Percentiles rank a stretch among this genome's conserved stretches.
Conservation (phyloP, 2,329 filamentous ascomycete species). For the Cytospora schulzeri region DNA sequence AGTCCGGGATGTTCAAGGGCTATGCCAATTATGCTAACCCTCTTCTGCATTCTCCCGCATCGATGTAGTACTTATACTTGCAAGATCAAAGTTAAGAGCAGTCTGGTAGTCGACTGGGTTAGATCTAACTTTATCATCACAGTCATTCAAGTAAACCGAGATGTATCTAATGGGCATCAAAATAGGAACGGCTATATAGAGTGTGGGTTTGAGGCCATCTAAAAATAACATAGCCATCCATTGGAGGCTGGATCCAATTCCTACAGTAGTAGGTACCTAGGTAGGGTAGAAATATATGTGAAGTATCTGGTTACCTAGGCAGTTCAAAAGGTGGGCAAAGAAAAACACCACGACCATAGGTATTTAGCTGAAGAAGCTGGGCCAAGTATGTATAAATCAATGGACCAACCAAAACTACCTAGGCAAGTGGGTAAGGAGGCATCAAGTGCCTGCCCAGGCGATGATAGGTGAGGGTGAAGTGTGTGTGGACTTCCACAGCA, state of each 20-base stretch:
- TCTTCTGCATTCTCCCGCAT: too few species aligned
- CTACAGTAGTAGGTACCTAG: not conserved
- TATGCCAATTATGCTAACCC: too few species aligned
- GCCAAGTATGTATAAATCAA: not conserved
- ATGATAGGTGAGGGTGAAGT: not conserved
- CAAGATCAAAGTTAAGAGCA: too few species aligned
- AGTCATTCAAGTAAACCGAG: not conserved
- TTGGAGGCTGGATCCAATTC: not conserved
- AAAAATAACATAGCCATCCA: not conserved
- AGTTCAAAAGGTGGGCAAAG: not conserved
- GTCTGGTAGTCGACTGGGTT: too few species aligned
- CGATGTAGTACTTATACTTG: too few species aligned
- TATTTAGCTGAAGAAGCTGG: not conserved
- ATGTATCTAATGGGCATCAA: not conserved
- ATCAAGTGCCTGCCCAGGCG: not conserved
- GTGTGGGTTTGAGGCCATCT: not conserved
- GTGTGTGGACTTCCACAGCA: not conserved
- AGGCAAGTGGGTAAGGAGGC: not conserved
- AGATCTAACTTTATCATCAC: too few species aligned
- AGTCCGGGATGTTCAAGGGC: too few species aligned
- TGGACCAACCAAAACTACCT: not conserved
- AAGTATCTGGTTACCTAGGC: too few species aligned
- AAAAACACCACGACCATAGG: not conserved
- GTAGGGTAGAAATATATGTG: not conserved
- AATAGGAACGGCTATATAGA: not conserved